Conservation (phyloP, 202 grass and related monocot genomes). For the Panicum hallii region DNA sequence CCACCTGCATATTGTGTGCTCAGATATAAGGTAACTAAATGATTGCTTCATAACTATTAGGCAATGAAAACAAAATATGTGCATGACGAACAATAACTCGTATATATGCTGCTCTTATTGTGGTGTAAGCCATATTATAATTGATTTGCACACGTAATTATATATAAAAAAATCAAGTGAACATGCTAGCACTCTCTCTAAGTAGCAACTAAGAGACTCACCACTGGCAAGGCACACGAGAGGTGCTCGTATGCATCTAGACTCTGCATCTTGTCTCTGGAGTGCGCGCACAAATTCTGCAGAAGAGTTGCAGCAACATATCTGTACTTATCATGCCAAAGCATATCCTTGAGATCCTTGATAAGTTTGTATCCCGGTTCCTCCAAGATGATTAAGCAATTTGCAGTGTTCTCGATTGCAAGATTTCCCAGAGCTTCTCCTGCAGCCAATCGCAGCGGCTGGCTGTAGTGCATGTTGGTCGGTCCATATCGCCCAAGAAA, state of each 20-base stretch:
- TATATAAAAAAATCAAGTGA: too few relatives aligned
- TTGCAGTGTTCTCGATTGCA: neutral
- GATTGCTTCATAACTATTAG: neutral
- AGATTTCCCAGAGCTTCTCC: slow-evolving; percentile 18
- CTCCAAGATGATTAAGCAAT: neutral
- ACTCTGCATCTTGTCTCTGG: neutral
- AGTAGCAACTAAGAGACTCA: neutral
- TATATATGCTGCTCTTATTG: too few relatives aligned
- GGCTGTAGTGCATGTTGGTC: neutral
- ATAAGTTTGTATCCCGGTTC: neutral
- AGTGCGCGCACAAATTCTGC: neutral
- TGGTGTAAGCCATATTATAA: too few relatives aligned
- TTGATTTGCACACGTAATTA: too few relatives aligned
- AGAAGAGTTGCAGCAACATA: slow-evolving; percentile 10
- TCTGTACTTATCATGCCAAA: neutral
- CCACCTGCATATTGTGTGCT: neutral
- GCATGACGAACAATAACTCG: neutral
- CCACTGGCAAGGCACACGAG: neutral
- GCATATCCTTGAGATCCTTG: neutral
- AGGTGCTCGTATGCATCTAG: neutral
- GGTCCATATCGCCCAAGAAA: neutral
- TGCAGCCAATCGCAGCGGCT: neutral
- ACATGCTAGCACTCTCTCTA: neutral
- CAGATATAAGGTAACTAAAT: neutral
- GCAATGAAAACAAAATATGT: neutral